These are phyloP conservation scores for Rugonectria rugulosa DNA, from an alignment of 2,329 filamentous ascomycete genomes.

Conservation along the genomic window DNA sequence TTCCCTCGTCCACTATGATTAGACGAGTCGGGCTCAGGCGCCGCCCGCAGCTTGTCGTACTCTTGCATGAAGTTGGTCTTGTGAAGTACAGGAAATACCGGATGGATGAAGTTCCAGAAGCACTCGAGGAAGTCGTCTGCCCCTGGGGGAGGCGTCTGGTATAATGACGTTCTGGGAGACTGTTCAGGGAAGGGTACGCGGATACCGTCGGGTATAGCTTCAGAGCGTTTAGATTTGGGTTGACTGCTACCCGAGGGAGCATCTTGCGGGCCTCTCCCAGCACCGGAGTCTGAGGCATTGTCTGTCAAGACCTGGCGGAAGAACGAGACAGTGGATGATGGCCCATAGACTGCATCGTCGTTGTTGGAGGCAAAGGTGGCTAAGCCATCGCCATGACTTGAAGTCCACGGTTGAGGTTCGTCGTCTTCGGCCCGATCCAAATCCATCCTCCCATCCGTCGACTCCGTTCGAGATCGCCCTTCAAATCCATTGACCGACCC, in stretches of 20 bases:
- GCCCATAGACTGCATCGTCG: neutral
- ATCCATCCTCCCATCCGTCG: neutral
- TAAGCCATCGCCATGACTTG: conserved; percentile 1
- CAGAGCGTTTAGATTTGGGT: neutral
- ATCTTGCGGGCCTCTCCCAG: neutral
- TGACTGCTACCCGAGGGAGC: neutral
- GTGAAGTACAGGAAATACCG: conserved; percentile 15
- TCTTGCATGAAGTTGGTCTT: neutral
- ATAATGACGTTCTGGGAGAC: neutral
- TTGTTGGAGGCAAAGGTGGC: neutral
- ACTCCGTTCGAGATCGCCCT: neutral
- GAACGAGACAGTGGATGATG: conserved; percentile 1
- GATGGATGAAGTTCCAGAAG: conserved; percentile 20
- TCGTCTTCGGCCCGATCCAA: neutral
- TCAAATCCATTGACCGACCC: neutral
- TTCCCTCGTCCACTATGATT: neutral
- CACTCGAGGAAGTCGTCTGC: conserved; percentile 4
- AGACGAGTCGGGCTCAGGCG: neutral
- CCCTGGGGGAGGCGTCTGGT: neutral
- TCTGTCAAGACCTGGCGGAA: neutral
- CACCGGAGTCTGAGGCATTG: neutral
- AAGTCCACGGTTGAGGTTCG: neutral
- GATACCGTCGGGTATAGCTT: too few relatives aligned
- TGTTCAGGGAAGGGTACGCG: neutral
- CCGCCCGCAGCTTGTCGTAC: neutral